phyloP scores from a whole-genome alignment of 1,139 yeast species.

The Arxiozyma slooffiae region DNA sequence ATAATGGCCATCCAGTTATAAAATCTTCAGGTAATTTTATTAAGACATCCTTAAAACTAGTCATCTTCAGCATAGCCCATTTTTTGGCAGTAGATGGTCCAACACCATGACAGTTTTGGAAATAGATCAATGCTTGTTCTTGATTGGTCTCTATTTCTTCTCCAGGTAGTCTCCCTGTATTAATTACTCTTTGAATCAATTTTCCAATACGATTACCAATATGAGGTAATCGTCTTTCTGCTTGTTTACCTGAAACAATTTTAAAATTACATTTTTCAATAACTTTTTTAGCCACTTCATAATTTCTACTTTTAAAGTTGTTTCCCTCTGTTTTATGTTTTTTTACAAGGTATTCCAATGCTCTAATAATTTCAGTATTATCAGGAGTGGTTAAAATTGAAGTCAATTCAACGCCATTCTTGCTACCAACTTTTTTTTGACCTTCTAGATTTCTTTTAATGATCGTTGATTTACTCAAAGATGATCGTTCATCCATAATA shows the following conservation, averaged over 20 bases:
- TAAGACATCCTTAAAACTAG: constrained; percentile 36
- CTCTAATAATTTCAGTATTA: too few species aligned
- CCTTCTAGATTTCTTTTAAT: too few species aligned
- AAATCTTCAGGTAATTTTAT: constrained; percentile 29
- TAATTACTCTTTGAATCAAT: constrained; percentile 41
- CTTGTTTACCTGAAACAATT: too few species aligned
- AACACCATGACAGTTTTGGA: constrained; percentile 44
- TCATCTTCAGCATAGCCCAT: constrained; percentile 37
- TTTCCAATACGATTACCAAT: constrained; percentile 41
- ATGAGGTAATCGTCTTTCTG: too few species aligned
- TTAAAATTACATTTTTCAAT: too few species aligned
- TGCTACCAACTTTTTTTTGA: neutral
- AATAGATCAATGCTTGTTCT: constrained; percentile 30
- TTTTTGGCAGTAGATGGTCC: constrained; percentile 40
- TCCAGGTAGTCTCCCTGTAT: constrained; percentile 36
- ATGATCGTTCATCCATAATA: neutral
- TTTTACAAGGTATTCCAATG: too few species aligned
- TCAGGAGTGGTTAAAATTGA: too few species aligned
- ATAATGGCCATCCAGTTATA: constrained; percentile 30
- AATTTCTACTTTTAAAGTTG: too few species aligned
- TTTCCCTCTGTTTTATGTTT: too few species aligned
- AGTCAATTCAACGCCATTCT: neutral
- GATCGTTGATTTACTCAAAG: neutral
- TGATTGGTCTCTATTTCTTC: constrained; percentile 30
- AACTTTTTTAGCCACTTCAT: too few species aligned